A percentile compares a stretch with the other conserved stretches of the same genome.
These are phyloP conservation scores for Lichtheimia hyalospora DNA, from an alignment of 371 early-diverging fungal genomes.

Conservation along the genomic window DNA sequence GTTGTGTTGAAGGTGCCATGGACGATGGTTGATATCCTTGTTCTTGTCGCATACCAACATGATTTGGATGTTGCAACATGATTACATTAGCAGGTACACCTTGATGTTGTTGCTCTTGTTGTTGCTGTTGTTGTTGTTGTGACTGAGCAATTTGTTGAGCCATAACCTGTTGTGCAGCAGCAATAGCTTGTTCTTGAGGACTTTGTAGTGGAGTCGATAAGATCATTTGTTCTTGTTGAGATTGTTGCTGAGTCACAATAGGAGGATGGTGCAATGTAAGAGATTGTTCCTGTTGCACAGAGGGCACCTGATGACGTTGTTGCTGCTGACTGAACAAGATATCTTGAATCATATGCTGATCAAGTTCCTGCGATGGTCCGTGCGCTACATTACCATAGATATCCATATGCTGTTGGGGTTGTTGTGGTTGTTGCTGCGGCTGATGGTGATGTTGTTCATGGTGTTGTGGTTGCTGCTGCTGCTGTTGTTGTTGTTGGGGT, in stretches of 20 bases:
- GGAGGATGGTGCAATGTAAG: background rate
- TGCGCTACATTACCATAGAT: slow-evolving; percentile 3
- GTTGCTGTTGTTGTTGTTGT: slow-evolving; percentile 12
- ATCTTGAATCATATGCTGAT: slow-evolving; percentile 14
- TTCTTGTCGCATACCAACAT: slow-evolving; percentile 11
- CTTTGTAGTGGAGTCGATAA: slow-evolving; percentile 1
- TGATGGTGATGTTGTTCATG: slow-evolving; percentile 3
- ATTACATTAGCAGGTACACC: slow-evolving; percentile 8
- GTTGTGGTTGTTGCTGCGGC: slow-evolving; percentile 4
- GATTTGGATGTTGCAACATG: slow-evolving; percentile 15
- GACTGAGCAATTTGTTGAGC: slow-evolving; percentile 15
- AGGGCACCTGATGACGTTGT: slow-evolving; percentile 3
- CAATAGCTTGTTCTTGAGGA: slow-evolving; percentile 13
- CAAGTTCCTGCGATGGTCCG: slow-evolving; percentile 10
- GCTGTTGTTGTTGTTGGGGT: slow-evolving; percentile 5
- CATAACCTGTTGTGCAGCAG: slow-evolving; percentile 20
- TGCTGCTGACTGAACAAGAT: slow-evolving; percentile 12
- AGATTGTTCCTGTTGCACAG: background rate
- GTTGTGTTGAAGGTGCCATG: background rate
- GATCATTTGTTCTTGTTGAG: slow-evolving; percentile 2
- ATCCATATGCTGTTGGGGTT: slow-evolving; percentile 7
- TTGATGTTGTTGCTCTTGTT: background rate
- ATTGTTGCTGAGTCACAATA: slow-evolving; percentile 1
- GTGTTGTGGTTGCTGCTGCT: background rate
- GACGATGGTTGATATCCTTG: slow-evolving; percentile 1